Conservation (phyloP, 441 rosid genomes). For the Raphanus hybrid region DNA sequence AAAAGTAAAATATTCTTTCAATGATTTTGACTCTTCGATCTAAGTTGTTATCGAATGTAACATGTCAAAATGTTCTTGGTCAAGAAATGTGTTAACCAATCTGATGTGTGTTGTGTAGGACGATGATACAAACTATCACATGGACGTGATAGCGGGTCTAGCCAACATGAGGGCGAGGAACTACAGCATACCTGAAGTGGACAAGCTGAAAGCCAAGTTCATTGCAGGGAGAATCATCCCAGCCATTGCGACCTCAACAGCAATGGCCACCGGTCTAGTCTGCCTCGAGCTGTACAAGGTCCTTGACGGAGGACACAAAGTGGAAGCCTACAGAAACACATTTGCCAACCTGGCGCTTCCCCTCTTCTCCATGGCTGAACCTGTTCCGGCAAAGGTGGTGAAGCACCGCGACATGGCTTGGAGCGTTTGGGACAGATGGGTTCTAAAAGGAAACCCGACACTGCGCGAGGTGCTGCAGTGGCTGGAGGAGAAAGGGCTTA, state of each 20-base stretch:
- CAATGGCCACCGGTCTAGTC: conserved; percentile 95
- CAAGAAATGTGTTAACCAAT: background rate
- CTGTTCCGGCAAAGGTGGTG: conserved; percentile 80
- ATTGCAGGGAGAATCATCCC: conserved; percentile 97
- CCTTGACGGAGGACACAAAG: conserved; percentile 71
- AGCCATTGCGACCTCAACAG: conserved; percentile 94
- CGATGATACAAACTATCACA: conserved; percentile 93
- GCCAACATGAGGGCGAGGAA: conserved; percentile 99
- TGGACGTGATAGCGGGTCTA: conserved; percentile 90
- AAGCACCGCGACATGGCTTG: conserved; percentile 87
- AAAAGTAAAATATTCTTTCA: conserved; percentile 54
- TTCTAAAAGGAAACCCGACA: conserved; percentile 70
- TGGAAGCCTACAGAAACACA: conserved; percentile 90
- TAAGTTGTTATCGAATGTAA: background rate
- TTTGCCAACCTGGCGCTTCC: conserved; percentile 94
- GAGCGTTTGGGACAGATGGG: conserved; percentile 98
- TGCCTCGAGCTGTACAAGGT: conserved; percentile 94
- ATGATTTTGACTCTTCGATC: background rate
- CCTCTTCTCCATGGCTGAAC: conserved; percentile 92
- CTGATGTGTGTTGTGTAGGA: conserved; percentile 54
- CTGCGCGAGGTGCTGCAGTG: conserved; percentile 78
- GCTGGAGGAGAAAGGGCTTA: conserved; percentile 81
- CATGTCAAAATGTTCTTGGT: background rate
- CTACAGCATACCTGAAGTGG: conserved; percentile 89
- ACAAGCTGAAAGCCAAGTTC: conserved; percentile 94